These are phyloP conservation scores for Coleophoma crateriformis DNA, from an alignment of 2,329 filamentous ascomycete species.

Conservation along the genomic window DNA sequence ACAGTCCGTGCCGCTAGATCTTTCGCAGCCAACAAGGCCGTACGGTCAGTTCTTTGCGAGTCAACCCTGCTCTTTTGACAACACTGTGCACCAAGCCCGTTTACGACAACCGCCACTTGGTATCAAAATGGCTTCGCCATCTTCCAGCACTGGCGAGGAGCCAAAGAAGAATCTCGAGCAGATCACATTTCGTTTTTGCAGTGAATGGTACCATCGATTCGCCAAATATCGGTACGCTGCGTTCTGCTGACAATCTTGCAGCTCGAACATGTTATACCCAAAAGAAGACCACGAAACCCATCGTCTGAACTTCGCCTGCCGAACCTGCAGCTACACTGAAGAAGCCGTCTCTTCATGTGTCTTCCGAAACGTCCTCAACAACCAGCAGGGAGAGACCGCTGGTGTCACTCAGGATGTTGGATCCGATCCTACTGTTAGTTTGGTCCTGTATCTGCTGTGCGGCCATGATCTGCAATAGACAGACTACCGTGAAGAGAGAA, in stretches of 20 bases:
- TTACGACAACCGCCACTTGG: too few species aligned
- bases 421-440: slow-evolving; percentile 97
- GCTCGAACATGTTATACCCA: slow-evolving; percentile 95
- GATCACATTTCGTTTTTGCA: slow-evolving; percentile 96
- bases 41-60: too few species aligned
- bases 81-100: too few species aligned
- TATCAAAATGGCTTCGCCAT: slow-evolving; percentile 49
- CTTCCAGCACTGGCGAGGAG: slow-evolving; percentile 40
- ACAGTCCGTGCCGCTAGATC: too few species aligned
- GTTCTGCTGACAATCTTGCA: slow-evolving; percentile 27
- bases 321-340: slow-evolving; percentile 89
- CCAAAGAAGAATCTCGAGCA: slow-evolving; percentile 57
- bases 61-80: too few species aligned
- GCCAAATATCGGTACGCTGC: too few species aligned
- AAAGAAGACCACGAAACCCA: slow-evolving; percentile 85
- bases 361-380: slow-evolving; percentile 91
- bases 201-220: slow-evolving; percentile 64
- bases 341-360: slow-evolving; percentile 84
- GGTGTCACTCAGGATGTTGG: slow-evolving; percentile 97
- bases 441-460: slow-evolving; percentile 40
- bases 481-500: slow-evolving; percentile 2
- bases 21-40: too few species aligned
- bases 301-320: slow-evolving; percentile 90
- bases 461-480: slow-evolving; percentile 35
- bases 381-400: slow-evolving; percentile 87